Evolutionary conservation across 441 rosid genomes (phyloP), one percentile per base, ranked within the genome.

Genomic region (Croton laevigatus): DNA sequence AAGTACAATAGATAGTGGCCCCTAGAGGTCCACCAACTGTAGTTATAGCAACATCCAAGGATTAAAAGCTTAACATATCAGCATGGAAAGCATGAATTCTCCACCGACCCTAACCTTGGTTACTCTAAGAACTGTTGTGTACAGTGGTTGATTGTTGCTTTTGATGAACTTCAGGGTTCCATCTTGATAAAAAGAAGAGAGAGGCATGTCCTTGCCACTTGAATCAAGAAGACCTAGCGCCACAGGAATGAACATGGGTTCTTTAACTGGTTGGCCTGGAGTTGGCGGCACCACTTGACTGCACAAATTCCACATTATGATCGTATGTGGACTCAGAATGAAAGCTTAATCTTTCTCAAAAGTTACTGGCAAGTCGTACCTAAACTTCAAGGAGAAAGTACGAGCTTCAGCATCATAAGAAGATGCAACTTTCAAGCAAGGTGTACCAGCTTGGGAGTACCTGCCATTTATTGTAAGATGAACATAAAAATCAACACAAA

Each of bases 391-490:
- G 73, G 97, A 86, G 81, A 85, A 88, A 32, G 91, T 87, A 76
- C 20, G 84, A 76, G 90, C 85, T 71, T 88, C 95, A 57, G 92
- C 88, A 81, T 89, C 59, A 46, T 93, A 95, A 70, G 85, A 83
- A 12, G 99, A 89, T 57, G 85, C 80, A 70, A 88, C 99, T 82
- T 91, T 89, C 75, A 95, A 85, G 27, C 75, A 40, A 62, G 99
- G 99, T n/a, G 99, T 95, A 70, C 99, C 99, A 66, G 97, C 95
- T 86, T 93, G 98, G 57, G 98, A 91, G 81, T 93, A 95, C 99
- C 99, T 95, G 79, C 34, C 70, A 70, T 60, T 52, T 11, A 16
- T 71, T 23, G 27, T 32, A 71, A 4, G 36, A 49, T 16, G 49
- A 71, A 55, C 45, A 14, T 48, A 71, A 55, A 63, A 22, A 66